These are phyloP conservation scores for Pseudomicrostroma phylloplanum DNA, from an alignment of 1,284 basidiomycete genomes.

Conservation along the genomic window DNA sequence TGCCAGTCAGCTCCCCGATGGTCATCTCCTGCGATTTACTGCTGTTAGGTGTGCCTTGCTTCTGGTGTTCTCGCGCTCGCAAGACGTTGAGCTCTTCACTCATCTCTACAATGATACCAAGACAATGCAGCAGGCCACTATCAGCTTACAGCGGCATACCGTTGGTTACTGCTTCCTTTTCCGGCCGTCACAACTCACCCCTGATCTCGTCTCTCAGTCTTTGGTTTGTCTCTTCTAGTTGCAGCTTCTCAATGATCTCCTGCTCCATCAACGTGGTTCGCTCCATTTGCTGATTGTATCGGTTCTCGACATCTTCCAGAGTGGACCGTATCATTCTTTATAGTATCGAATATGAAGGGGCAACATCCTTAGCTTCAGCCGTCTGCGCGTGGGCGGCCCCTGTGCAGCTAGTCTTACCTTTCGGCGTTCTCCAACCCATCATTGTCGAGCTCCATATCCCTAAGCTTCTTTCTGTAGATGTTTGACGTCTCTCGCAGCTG, in stretches of 20 bases:
- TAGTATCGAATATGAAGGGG: no score
- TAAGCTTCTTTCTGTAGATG: slow-evolving; percentile 43
- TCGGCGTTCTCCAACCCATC: slow-evolving; percentile 50
- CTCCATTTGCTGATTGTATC: slow-evolving; percentile 84
- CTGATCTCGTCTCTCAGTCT: slow-evolving; percentile 84
- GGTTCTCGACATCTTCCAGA: slow-evolving; percentile 80
- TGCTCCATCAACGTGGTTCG: slow-evolving; percentile 95
- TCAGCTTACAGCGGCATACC: background rate
- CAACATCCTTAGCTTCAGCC: slow-evolving; percentile 20
- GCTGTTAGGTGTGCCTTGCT: slow-evolving; percentile 17
- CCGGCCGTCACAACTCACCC: slow-evolving; percentile 58
- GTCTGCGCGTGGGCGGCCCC: slow-evolving; percentile 54
- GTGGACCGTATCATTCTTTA: slow-evolving; percentile 72
- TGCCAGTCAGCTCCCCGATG: slow-evolving; percentile 17
- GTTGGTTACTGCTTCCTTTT: background rate
- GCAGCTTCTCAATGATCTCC: slow-evolving; percentile 85
- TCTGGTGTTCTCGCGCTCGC: slow-evolving; percentile 57
- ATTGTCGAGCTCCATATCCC: slow-evolving; percentile 49
- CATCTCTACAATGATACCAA: slow-evolving; percentile 58
- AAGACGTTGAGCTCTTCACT: slow-evolving; percentile 76
- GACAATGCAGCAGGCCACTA: background rate
- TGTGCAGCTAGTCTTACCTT: slow-evolving; percentile 54
- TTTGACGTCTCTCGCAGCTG: slow-evolving; percentile 38
- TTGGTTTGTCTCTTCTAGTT: slow-evolving; percentile 83
- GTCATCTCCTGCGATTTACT: slow-evolving; percentile 23